phyloP scores from a whole-genome alignment of 164 flowering plant species.

The Kalanchoe fedtschenkoi region DNA sequence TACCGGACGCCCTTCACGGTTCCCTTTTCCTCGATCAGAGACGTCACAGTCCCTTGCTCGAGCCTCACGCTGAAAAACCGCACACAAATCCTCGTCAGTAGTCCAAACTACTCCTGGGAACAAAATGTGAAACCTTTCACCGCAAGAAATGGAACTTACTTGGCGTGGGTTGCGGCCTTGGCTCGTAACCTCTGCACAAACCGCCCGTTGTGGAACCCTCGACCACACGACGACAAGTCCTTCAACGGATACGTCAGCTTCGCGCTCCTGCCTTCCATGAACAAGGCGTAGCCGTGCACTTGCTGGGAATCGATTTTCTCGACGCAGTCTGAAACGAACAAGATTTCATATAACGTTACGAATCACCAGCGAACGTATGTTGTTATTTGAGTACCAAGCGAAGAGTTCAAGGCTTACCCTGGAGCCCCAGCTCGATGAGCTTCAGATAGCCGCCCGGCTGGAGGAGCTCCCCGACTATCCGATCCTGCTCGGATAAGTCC shows the following conservation, averaged over 20 bases:
- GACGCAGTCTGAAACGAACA: slow-evolving; percentile 15
- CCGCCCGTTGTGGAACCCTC: slow-evolving; percentile 24
- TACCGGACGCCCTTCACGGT: slow-evolving; percentile 22
- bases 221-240: slow-evolving; percentile 13
- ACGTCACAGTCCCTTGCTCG: slow-evolving; percentile 25
- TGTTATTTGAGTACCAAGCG: no score
- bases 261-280: slow-evolving; percentile 15
- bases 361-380: no score
- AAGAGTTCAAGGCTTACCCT: slow-evolving; percentile 20
- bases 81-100: no score
- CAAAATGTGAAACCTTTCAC: background rate
- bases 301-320: slow-evolving; percentile 16
- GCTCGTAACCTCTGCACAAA: slow-evolving; percentile 21
- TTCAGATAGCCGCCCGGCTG: slow-evolving; percentile 35
- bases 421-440: slow-evolving; percentile 30
- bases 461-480: slow-evolving; percentile 34
- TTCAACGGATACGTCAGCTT: slow-evolving; percentile 19
- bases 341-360: no score
- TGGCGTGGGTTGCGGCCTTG: slow-evolving; percentile 19
- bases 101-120: background rate
- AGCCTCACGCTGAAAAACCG: slow-evolving; percentile 17
- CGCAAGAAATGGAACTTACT: slow-evolving; percentile 6
- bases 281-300: slow-evolving; percentile 19
- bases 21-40: slow-evolving; percentile 19
- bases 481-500: slow-evolving; percentile 29